Evolutionary conservation across 2,329 filamentous ascomycete species (phyloP).

Genomic region (Diaporthe aspalathi): DNA sequence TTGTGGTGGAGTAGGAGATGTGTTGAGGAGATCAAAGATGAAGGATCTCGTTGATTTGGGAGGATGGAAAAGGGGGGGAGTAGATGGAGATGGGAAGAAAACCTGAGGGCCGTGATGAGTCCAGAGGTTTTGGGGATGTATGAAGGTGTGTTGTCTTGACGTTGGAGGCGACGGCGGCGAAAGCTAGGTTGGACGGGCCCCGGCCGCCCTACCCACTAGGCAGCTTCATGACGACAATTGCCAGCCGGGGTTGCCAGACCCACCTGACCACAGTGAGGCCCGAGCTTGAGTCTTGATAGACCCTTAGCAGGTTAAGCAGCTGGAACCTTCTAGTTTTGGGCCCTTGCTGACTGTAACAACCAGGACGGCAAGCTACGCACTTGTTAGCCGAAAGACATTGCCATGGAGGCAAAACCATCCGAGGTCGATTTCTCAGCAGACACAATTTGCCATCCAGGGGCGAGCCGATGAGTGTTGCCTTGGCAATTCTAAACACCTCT

Average conservation of each 20-base stretch:
- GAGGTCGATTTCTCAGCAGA: conserved; percentile 16
- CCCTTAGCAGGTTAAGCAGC: conserved; percentile 40
- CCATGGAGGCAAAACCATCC: neutral
- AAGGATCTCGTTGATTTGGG: conserved; percentile 17
- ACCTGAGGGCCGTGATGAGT: conserved; percentile 20
- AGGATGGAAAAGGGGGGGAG: conserved; percentile 12
- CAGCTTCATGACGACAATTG: conserved; percentile 38
- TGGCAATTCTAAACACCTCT: too few species aligned
- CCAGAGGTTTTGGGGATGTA: conserved; percentile 20
- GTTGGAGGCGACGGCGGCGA: conserved; percentile 25
- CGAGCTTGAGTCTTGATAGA: conserved; percentile 43
- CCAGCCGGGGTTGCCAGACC: conserved; percentile 29
- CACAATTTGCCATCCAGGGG: neutral
- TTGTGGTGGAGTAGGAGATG: neutral
- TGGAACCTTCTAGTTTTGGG: conserved; percentile 22
- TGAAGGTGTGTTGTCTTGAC: conserved; percentile 31
- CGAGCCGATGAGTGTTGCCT: too few species aligned
- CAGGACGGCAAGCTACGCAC: conserved; percentile 3
- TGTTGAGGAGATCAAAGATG: conserved; percentile 22
- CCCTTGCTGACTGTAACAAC: conserved; percentile 2
- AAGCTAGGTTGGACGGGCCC: conserved; percentile 29
- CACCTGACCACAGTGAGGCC: conserved; percentile 31
- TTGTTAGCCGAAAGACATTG: neutral
- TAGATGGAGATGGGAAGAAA: conserved; percentile 17
- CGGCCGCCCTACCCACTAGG: conserved; percentile 31